Evolutionary conservation across 148 eudicot genomes (phyloP).

Genomic region (Linanthus parryae): DNA sequence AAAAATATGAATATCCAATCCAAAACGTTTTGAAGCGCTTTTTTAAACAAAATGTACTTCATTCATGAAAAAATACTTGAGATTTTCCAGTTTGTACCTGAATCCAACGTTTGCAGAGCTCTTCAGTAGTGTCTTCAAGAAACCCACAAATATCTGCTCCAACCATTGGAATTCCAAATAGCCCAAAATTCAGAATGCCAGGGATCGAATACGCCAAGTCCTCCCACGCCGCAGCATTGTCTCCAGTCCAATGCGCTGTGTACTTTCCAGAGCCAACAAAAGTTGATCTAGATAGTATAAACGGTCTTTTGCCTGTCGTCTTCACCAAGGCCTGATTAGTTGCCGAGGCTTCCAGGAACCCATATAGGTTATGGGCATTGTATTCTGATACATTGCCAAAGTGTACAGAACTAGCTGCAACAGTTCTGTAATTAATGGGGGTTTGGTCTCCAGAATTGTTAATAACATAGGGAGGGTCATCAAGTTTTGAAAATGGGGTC

Average conservation of each 20-base stretch:
- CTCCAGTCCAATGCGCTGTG: slow-evolving; percentile 96
- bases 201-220: slow-evolving; percentile 74
- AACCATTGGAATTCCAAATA: slow-evolving; percentile 89
- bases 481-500: slow-evolving; percentile 43
- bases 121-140: slow-evolving; percentile 59
- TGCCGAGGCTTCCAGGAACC: slow-evolving; percentile 51
- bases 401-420: slow-evolving; percentile 54
- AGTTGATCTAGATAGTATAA: slow-evolving; percentile 63
- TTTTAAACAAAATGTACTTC: too few relatives aligned
- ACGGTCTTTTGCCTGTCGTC: slow-evolving; percentile 55
- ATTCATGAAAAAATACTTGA: neutral
- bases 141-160: slow-evolving; percentile 97
- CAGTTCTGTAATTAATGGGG: slow-evolving; percentile 46
- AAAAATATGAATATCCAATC: too few relatives aligned
- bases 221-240: slow-evolving; percentile 78
- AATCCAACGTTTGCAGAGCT: slow-evolving; percentile 81
- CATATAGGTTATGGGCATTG: slow-evolving; percentile 63
- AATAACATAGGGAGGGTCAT: slow-evolving; percentile 70
- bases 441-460: slow-evolving; percentile 42
- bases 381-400: slow-evolving; percentile 45
- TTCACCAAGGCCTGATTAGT: slow-evolving; percentile 49
- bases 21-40: too few relatives aligned
- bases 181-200: slow-evolving; percentile 54
- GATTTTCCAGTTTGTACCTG: slow-evolving; percentile 33
- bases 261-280: slow-evolving; percentile 85